Conservation (phyloP, 1,284 basidiomycete genomes). For the Ustilago lituana region DNA sequence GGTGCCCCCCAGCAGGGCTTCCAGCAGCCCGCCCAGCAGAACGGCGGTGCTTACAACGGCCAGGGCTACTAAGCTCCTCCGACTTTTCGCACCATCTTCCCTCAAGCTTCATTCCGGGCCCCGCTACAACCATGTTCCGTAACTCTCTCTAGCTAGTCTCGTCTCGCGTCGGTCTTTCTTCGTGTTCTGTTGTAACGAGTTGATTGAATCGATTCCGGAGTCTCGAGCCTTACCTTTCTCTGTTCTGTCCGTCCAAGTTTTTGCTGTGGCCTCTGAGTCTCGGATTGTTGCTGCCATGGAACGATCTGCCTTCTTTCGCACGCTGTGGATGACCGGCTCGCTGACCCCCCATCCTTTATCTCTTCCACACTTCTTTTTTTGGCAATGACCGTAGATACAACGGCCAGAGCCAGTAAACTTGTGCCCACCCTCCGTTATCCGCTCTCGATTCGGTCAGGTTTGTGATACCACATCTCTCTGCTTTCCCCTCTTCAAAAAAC, state of each 20-base stretch:
- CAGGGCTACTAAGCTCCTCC: conserved; percentile 47
- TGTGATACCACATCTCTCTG: background rate
- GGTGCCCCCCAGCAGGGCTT: conserved; percentile 43
- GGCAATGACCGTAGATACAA: conserved; percentile 37
- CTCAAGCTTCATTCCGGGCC: conserved; percentile 5
- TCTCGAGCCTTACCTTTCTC: no score
- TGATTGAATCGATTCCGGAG: no score
- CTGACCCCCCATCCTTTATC: no score
- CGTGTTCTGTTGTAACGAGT: no score
- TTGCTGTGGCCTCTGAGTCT: no score
- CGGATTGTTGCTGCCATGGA: no score
- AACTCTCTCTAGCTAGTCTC: background rate
- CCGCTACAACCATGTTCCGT: no score
- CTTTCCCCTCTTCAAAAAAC: background rate
- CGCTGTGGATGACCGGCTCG: no score
- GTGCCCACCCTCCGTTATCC: background rate
- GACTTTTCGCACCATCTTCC: background rate
- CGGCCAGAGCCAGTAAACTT: conserved; percentile 48
- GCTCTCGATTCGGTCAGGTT: conserved; percentile 3
- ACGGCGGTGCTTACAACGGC: conserved; percentile 39
- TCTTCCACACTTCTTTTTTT: background rate
- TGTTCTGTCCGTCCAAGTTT: no score
- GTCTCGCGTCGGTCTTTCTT: background rate
- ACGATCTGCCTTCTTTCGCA: no score
- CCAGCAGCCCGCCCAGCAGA: conserved; percentile 47